Evolutionary conservation across 345 rosid species (phyloP), one percentile per base, ranked within the genome.

Genomic region (Mercurialis annua): DNA sequence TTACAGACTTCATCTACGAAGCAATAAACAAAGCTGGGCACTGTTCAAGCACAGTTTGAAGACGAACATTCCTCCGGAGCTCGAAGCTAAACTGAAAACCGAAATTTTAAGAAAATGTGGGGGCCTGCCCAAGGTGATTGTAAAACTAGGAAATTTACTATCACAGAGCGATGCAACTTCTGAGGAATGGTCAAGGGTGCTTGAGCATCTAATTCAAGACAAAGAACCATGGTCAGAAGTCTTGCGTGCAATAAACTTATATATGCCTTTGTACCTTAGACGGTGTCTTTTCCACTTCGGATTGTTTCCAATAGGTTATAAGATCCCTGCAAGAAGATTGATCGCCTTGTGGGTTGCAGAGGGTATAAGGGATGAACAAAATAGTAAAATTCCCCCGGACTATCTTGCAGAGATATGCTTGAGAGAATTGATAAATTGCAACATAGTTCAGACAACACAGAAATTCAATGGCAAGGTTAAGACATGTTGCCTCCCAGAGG

Each of bases 261-360:
- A 74, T 12, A 63, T 68, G 55, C 73, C 69, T 27, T 24, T 17
- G 29, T 38, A 64, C 33, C 58, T 74, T 49, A 74, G 69, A 20
- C 44, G 47, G 26, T 68, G 50, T 16, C 50, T 47, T 12, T 15
- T 15, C n/a, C n/a, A 47, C n/a, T 47, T 47, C 11, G 20, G 50
- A 72, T 51, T 74, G 12, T 74, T 74, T 40, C 70, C 70, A 16
- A 66, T 55, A 38, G 73, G 58, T 48, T 74, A 36, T n/a, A 38
- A 68, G 61, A 68, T 74, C 16, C 52, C 69, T 55, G 61, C 54
- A 20, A 49, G 49, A 58, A 68, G 53, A 54, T 52, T 68, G 59
- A 47, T 47, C 4, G 20, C 50, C 8, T 8, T 47, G 50, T 47
- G 50, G 50, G 50, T 47, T 47, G 21, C 21, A 1, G 50, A 47